Percentiles rank a stretch among this genome's conserved stretches.
Evolutionary conservation across 2,329 filamentous ascomycete species (phyloP).

Genomic region (Aureobasidium namibiae): DNA sequence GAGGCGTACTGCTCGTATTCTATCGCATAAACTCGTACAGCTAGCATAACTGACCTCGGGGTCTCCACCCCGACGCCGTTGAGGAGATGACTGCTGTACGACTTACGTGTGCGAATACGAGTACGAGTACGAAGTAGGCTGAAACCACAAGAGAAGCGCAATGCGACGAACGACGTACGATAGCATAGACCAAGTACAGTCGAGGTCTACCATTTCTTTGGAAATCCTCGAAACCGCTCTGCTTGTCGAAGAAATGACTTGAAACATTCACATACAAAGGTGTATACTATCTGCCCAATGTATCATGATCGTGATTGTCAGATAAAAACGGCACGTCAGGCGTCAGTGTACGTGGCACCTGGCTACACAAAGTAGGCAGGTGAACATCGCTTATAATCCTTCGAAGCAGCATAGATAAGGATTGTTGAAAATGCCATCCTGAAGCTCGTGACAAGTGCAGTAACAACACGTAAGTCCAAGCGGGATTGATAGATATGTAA

Average conservation of each 20-base stretch:
- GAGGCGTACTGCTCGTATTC: too few species aligned
- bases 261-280: neutral
- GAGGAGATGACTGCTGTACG: neutral
- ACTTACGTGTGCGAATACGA: neutral
- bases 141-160: neutral
- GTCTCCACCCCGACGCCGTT: neutral
- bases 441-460: neutral
- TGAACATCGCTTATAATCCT: neutral
- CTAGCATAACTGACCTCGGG: too few species aligned
- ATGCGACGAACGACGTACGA: neutral
- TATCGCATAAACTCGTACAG: neutral
- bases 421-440: neutral
- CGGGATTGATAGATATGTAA: too few species aligned
- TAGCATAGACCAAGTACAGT: neutral
- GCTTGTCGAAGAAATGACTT: neutral
- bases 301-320: too few species aligned
- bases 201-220: neutral
- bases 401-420: neutral
- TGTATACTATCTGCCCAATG: neutral
- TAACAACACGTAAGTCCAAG: neutral
- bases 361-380: neutral
- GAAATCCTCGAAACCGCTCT: too few species aligned
- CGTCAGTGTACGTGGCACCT: neutral
- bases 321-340: neutral
- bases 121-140: neutral